Evolutionary conservation across 192 early-diverging fungal genomes (phyloP), one percentile per base, ranked within the genome.

Genomic region (Allomyces arbusculus): DNA sequence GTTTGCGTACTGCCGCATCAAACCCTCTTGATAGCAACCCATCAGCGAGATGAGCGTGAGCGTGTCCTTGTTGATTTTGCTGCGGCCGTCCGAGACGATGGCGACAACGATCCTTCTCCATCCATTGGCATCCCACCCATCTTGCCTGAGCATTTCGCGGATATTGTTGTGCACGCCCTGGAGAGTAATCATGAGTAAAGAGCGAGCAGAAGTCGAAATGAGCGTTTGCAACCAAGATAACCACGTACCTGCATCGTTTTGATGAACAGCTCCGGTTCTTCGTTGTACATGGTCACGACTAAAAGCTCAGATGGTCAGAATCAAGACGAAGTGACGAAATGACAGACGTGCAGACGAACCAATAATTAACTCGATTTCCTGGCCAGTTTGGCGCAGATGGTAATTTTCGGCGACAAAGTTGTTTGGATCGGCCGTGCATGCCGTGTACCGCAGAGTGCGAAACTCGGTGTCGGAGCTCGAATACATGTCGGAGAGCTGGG

Each of bases 21-120:
- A 67, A 28, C 85, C 84, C 61, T 91, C 84, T 70, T 92, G 89
- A 70, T 87, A 91, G 4, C 88, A 85, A 69, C 90, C 90, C 79
- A 92, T 82, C 61, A 87, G 78, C 20, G 80, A 85, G 22, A 92
- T 74, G 22, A 88, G 80, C 65, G 82, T 81, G 26, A 90, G 70
- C 9, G 86, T 86, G 28, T 80, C 76, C 22, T 72, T 73, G 71
- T 89, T 82, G 64, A 89, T 82, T 71, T 89, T 89, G 23, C 78
- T 71, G 25, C 82, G 73, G 58, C 87, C 87, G 66, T 88, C 87
- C 7, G 86, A 82, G 3, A 88, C 84, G 65, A 88, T 80, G 20
- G 70, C 74, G 0, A 88, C 82, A 25, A 87, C 84, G 63, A 88
- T 80, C 63, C 86, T 85, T 73, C 86, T 77, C 87, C 87, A 88